phyloP scores from a whole-genome alignment of 192 early-diverging fungal species.

The Backusella sp. region DNA sequence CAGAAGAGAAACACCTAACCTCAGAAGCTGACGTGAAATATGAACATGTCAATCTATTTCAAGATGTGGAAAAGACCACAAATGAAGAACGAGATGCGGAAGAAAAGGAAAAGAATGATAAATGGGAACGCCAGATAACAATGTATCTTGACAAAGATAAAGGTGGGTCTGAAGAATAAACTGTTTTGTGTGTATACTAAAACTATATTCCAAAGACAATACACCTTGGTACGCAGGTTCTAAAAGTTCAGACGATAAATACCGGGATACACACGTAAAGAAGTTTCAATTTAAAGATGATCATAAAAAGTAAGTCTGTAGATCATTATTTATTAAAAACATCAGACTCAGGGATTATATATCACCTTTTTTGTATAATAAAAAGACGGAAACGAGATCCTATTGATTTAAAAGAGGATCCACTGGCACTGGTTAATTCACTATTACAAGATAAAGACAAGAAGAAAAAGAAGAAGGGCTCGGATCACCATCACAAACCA shows the following conservation, averaged over 20 bases:
- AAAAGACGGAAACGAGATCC: constrained; percentile 17
- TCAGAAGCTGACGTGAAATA: not conserved
- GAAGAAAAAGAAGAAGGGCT: constrained; percentile 23
- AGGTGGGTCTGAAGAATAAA: constrained; percentile 13
- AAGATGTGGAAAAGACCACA: not conserved
- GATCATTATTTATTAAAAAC: not conserved
- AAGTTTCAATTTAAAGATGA: constrained; percentile 13
- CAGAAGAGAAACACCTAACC: constrained; percentile 23
- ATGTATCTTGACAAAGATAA: constrained; percentile 63
- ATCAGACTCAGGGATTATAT: not conserved
- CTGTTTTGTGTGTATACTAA: not conserved
- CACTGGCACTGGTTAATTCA: constrained; percentile 31
- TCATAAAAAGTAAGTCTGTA: constrained; percentile 17
- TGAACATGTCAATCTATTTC: constrained; percentile 3
- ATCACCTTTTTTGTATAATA: not conserved
- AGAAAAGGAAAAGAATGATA: constrained; percentile 46
- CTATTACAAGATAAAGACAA: not conserved
- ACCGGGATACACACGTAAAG: constrained; percentile 12
- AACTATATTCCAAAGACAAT: not conserved
- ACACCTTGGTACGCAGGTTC: constrained; percentile 34
- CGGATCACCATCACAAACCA: not conserved
- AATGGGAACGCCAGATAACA: constrained; percentile 57
- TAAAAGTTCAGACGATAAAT: constrained; percentile 12
- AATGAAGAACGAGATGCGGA: constrained; percentile 63
- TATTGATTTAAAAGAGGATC: constrained; percentile 39